phyloP scores from a whole-genome alignment of 768 basidiomycete genomes.

The Lanmaoa pseudosensibilis region DNA sequence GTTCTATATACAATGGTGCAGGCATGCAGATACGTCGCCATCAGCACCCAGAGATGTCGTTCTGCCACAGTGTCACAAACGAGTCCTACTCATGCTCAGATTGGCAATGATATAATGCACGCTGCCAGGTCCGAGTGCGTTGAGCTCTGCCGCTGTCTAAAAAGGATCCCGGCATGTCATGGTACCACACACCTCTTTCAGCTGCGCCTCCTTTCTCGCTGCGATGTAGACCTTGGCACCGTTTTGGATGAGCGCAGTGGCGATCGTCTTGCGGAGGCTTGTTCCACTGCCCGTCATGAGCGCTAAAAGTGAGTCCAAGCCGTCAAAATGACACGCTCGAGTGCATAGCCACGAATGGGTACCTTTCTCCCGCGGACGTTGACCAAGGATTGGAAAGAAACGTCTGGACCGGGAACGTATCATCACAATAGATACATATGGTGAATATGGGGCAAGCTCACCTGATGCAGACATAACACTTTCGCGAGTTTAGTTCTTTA shows the following conservation, averaged over 20 bases:
- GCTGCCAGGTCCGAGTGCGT: slow-evolving; percentile 55
- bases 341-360: slow-evolving; percentile 11
- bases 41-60: not conserved
- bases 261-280: slow-evolving; percentile 85
- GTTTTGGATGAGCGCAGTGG: slow-evolving; percentile 77
- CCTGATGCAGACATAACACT: slow-evolving; percentile 16
- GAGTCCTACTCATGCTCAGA: slow-evolving; percentile 55
- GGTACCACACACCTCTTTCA: slow-evolving; percentile 58
- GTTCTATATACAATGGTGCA: slow-evolving; percentile 41
- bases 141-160: slow-evolving; percentile 59
- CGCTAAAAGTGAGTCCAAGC: slow-evolving; percentile 39
- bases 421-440: not conserved
- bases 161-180: not conserved
- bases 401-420: slow-evolving; percentile 39
- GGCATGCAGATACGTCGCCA: not conserved
- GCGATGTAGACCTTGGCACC: slow-evolving; percentile 91
- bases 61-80: not conserved
- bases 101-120: slow-evolving; percentile 79
- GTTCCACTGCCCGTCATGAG: slow-evolving; percentile 83
- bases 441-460: not conserved
- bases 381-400: slow-evolving; percentile 56
- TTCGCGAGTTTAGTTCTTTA: not conserved
- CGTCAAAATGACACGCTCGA: not conserved
- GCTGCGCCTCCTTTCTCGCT: slow-evolving; percentile 74
- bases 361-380: slow-evolving; percentile 70